Conservation (phyloP, 805 yeast genomes). For the Millerozyma miso region DNA sequence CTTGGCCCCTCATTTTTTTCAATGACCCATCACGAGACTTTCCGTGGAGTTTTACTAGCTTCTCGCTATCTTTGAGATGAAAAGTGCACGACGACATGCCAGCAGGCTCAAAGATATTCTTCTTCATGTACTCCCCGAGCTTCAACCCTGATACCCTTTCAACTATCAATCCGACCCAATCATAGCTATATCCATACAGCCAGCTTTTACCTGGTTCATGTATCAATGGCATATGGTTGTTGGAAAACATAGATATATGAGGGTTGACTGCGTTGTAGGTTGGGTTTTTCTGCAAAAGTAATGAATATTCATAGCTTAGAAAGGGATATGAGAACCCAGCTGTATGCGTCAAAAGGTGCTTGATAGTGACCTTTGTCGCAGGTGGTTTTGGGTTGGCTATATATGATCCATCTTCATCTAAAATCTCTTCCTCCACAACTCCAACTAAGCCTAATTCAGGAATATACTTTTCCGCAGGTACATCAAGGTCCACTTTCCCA, state of each 20-base stretch:
- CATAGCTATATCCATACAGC: conserved; percentile 34
- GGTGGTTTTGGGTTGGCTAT: conserved; percentile 20
- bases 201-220: conserved; percentile 38
- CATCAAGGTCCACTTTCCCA: conserved; percentile 29
- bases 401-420: conserved; percentile 23
- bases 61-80: conserved; percentile 11
- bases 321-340: conserved; percentile 36
- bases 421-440: conserved; percentile 21
- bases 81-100: conserved; percentile 30
- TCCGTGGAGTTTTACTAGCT: conserved; percentile 13
- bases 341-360: conserved; percentile 27
- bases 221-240: conserved; percentile 23
- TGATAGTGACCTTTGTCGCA: conserved; percentile 18
- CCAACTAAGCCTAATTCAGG: conserved; percentile 28
- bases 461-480: conserved; percentile 27
- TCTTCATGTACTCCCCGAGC: conserved; percentile 28
- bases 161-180: conserved; percentile 36
- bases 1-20: conserved; percentile 9
- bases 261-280: conserved; percentile 18
- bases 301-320: conserved; percentile 23
- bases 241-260: conserved; percentile 18
- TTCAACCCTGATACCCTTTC: conserved; percentile 28
- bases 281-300: conserved; percentile 15
- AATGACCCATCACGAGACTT: conserved; percentile 12
- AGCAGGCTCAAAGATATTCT: conserved; percentile 28